Evolutionary conservation across 805 yeast genomes (phyloP).

Genomic region (Citeromyces nyonsensis): DNA sequence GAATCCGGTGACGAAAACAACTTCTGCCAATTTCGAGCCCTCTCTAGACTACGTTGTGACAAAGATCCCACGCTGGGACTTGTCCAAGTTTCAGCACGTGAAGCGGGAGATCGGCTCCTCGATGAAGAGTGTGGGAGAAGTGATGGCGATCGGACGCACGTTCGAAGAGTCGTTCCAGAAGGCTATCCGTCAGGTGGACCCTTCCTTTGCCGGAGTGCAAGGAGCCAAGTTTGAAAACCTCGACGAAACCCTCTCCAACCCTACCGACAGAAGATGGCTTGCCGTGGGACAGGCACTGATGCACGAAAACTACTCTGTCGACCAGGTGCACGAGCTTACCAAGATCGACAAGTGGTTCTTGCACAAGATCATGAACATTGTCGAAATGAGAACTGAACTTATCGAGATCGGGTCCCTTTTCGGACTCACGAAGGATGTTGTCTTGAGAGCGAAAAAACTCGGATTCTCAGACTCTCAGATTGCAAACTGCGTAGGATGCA

Average conservation of each 20-base stretch:
- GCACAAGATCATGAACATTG: slow-evolving; percentile 85
- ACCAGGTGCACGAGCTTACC: slow-evolving; percentile 78
- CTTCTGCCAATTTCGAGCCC: slow-evolving; percentile 95
- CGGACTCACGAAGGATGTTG: slow-evolving; percentile 49
- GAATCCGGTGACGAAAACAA: slow-evolving; percentile 91
- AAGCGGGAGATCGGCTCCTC: slow-evolving; percentile 88
- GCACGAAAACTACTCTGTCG: slow-evolving; percentile 85
- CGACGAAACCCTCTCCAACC: slow-evolving; percentile 65
- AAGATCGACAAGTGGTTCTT: slow-evolving; percentile 95
- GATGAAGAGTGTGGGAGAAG: slow-evolving; percentile 98
- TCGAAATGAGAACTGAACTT: slow-evolving; percentile 70
- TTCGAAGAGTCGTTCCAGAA: slow-evolving; percentile 97
- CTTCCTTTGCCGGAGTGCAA: slow-evolving; percentile 82
- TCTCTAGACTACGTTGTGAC: slow-evolving; percentile 93
- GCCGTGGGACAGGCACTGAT: slow-evolving; percentile 96
- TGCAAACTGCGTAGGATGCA: slow-evolving; percentile 54
- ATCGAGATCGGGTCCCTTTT: slow-evolving; percentile 46
- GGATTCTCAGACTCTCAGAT: slow-evolving; percentile 96
- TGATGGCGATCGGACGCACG: slow-evolving; percentile 96
- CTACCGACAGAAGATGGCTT: slow-evolving; percentile 93
- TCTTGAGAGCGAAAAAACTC: slow-evolving; percentile 73
- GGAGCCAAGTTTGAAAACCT: slow-evolving; percentile 67
- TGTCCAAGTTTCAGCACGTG: slow-evolving; percentile 89
- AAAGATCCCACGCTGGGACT: slow-evolving; percentile 97
- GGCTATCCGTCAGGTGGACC: slow-evolving; percentile 93